Evolutionary conservation across 768 basidiomycete genomes (phyloP), one percentile per base, ranked within the genome.

Genomic region (Tulasnella calospora): DNA sequence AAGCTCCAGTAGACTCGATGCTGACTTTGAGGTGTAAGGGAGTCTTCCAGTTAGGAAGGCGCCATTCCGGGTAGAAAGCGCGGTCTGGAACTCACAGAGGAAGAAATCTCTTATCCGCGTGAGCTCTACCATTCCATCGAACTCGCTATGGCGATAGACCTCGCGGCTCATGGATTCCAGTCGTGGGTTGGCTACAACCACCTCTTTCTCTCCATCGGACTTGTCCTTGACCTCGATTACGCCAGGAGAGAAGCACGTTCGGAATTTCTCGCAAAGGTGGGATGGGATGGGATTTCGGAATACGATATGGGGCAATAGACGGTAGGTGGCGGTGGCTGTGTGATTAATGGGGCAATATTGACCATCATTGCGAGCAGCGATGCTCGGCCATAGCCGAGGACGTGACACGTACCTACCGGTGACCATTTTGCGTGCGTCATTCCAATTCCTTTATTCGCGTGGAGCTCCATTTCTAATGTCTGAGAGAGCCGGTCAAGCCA

Each of bases 391-490:
- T 51, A 23, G 23, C 51, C 51, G 27, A 30, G 33, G n/a, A 67
- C 15, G 44, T 17, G 27, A 10, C 10, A 80, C 86, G 77, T 81
- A 94, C 96, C 95, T 74, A 99, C 98, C 40, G 98, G 96, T 78
- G 90, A 94, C 84, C 94, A 99, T 83, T 99, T 99, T 70, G 98
- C 96, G 82, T 99, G 97, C 80, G 96, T 95, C 82, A 94, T 94
- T 21, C 96, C 96, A 21, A 94, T 90, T 19, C 95, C 94, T 82
- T 99, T 99, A 79, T 96, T 86, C 30, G 95, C 96, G 82, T 99
- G 96, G 77, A 96, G 82, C 82, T 95, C 92, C 86, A 94, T 89
- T 57, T 94, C 88, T 55, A 99, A 86, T 73, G 88, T 87, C 84
- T 85, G 79, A 36, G 13, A 23, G 21, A 17, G 27, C 21, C n/a